Base-by-base conservation (phyloP, 2,329 filamentous ascomycete genomes). In the Reticulascus tulasneorum region DNA sequence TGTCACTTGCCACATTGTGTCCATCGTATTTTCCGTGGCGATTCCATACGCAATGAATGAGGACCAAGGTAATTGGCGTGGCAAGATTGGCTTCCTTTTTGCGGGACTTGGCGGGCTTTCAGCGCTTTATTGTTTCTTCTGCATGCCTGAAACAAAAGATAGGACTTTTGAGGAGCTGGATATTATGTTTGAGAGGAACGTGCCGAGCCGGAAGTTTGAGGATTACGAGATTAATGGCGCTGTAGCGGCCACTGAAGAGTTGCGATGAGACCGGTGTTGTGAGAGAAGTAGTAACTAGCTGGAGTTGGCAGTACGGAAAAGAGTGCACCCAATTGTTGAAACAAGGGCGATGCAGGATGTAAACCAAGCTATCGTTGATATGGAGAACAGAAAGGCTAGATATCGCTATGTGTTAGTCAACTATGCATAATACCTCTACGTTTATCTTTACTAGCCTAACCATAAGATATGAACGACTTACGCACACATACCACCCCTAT, bases 261-360 rank as follows among this genome's bases (percentile, higher is more conserved):
- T n/a, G n/a, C n/a, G n/a, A n/a, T n/a, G n/a, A n/a, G n/a, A n/a
- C n/a, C n/a, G n/a, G n/a, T n/a, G n/a, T n/a, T n/a, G n/a, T n/a
- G n/a, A n/a, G n/a, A n/a, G n/a, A n/a, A n/a, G n/a, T n/a, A n/a
- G n/a, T n/a, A n/a, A n/a, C n/a, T n/a, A n/a, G 76, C 49, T 80
- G 33, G 40, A 67, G 30, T 64, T 79, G 36, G 73, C 69, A 15
- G 73, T 64, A 0, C 63, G 75, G 35, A 69, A 77, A 53, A 62
- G 66, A 8, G 54, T 79, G 7, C 65, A 70, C 54, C 69, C 74
- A 2, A 75, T 70, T 68, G 64, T 77, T 15, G 61, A 77, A 50
- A 58, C 63, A 51, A 56, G 68, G 23, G 63, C 66, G 4, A 65
- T 80, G 64, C 66, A 63, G 46, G 65, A 72, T 24, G 68, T 67